phyloP scores from a whole-genome alignment of 345 rosid genomes.

The Linum trigynum region DNA sequence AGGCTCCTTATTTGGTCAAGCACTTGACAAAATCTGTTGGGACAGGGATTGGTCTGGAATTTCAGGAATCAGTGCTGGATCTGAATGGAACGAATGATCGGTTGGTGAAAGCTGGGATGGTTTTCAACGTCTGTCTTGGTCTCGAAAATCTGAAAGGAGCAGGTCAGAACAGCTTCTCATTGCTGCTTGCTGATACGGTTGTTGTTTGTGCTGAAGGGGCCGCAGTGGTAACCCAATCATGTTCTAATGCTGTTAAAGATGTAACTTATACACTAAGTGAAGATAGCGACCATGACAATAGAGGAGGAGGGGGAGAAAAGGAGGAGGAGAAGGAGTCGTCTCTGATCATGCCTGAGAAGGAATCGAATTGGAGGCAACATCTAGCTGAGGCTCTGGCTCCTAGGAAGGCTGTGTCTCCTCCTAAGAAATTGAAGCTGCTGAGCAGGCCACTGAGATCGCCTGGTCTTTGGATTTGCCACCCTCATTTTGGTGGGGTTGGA shows the following conservation, averaged over 20 bases:
- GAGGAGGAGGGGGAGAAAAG: slow-evolving; percentile 60
- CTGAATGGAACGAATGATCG: slow-evolving; percentile 74
- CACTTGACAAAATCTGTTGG: slow-evolving; percentile 87
- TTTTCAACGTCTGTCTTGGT: slow-evolving; percentile 79
- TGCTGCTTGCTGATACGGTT: slow-evolving; percentile 82
- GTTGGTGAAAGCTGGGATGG: slow-evolving; percentile 52
- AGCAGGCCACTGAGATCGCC: slow-evolving; percentile 72
- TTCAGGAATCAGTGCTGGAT: slow-evolving; percentile 75
- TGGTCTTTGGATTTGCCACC: slow-evolving; percentile 76
- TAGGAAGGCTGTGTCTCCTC: slow-evolving; percentile 72
- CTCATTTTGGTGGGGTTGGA: slow-evolving; percentile 79
- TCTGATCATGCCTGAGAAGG: too few relatives aligned
- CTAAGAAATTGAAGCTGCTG: slow-evolving; percentile 66
- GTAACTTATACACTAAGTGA: slow-evolving; percentile 85
- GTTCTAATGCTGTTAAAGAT: slow-evolving; percentile 74
- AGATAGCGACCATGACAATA: slow-evolving; percentile 37
- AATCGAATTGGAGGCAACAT: slow-evolving; percentile 59
- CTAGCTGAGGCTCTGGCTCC: slow-evolving; percentile 86
- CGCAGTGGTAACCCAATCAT: slow-evolving; percentile 49
- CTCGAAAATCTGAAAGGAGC: slow-evolving; percentile 13
- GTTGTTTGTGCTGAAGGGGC: slow-evolving; percentile 51
- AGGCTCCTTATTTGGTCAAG: slow-evolving; percentile 63
- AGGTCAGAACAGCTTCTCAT: slow-evolving; percentile 58
- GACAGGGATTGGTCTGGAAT: slow-evolving; percentile 94
- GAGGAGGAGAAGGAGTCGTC: slow-evolving; percentile 41